Percentiles rank a stretch among this genome's conserved stretches.
Conservation (phyloP, 2,329 filamentous ascomycete species). For the Aphanoascus verrucosus region DNA sequence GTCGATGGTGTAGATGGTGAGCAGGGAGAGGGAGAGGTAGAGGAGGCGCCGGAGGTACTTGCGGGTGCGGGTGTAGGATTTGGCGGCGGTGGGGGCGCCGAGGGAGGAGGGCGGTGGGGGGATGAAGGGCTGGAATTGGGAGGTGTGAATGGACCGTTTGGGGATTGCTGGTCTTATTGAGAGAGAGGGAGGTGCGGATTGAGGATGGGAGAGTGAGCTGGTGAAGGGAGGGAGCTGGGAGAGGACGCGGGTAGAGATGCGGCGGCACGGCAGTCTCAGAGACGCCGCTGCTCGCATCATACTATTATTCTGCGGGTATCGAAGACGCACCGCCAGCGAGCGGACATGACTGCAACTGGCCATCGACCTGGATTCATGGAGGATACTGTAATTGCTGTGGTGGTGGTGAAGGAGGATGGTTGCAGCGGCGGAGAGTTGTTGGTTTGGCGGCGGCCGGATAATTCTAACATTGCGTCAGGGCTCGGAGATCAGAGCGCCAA, state of each 20-base stretch:
- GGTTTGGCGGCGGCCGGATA: too few relatives aligned
- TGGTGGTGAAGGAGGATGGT: too few relatives aligned
- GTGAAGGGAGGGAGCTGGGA: neutral
- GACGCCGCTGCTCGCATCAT: too few relatives aligned
- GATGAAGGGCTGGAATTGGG: constrained; percentile 42
- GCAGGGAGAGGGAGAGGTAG: constrained; percentile 49
- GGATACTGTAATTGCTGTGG: too few relatives aligned
- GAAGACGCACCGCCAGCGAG: constrained; percentile 2
- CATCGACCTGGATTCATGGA: neutral
- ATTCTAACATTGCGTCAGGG: too few relatives aligned
- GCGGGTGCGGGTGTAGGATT: constrained; percentile 57
- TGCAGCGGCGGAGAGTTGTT: too few relatives aligned
- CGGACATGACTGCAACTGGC: constrained; percentile 8
- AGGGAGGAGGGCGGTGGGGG: constrained; percentile 72
- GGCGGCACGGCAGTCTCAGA: neutral
- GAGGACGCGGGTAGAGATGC: neutral
- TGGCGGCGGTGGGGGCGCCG: constrained; percentile 59
- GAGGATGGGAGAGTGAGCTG: neutral
- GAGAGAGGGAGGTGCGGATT: neutral
- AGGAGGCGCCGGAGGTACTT: constrained; percentile 69
- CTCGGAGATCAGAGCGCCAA: too few relatives aligned
- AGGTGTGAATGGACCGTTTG: constrained; percentile 6
- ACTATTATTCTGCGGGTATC: neutral
- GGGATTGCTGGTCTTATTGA: neutral
- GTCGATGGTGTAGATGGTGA: constrained; percentile 58